phyloP scores from a whole-genome alignment of 108 stramenopile genomes.

The Fragilaria radians region DNA sequence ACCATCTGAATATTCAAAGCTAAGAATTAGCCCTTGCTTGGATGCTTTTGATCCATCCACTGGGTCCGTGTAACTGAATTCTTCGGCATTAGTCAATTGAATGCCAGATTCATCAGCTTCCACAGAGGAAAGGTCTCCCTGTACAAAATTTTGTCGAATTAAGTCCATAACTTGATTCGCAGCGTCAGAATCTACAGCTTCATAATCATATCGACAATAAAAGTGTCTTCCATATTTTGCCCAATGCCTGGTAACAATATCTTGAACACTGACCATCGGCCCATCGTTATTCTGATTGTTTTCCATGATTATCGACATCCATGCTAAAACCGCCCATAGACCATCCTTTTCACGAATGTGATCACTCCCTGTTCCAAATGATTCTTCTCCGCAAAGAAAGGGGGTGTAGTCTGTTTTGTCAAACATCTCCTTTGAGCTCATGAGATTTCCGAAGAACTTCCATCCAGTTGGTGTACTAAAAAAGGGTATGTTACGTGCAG shows the following conservation, averaged over 20 bases:
- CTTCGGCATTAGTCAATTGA: conserved; percentile 87
- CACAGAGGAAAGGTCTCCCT: conserved; percentile 64
- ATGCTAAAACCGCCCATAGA: conserved; percentile 99
- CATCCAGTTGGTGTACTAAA: conserved; percentile 99
- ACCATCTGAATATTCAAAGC: conserved; percentile 94
- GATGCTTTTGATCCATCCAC: conserved; percentile 91
- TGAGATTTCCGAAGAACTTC: conserved; percentile 99
- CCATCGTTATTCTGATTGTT: conserved; percentile 68
- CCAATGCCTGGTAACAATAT: conserved; percentile 96
- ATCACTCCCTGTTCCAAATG: conserved; percentile 97
- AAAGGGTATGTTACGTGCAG: conserved; percentile 83
- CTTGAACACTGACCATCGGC: conserved; percentile 92
- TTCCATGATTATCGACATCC: conserved; percentile 92
- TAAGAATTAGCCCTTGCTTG: conserved; percentile 93
- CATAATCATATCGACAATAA: conserved; percentile 99
- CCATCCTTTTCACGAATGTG: conserved; percentile 99
- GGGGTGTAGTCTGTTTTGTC: conserved; percentile 93
- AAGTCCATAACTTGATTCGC: conserved; percentile 93
- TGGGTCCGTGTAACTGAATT: conserved; percentile 96
- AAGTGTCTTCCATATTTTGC: conserved; percentile 95
- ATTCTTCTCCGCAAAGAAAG: conserved; percentile 99
- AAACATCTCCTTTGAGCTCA: conserved; percentile 95
- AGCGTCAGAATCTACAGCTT: conserved; percentile 82
- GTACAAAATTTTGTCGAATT: conserved; percentile 68
- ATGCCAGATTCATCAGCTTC: too few species aligned